These are phyloP conservation scores for Carex scoparia DNA, from an alignment of 176 grass and related monocot species.

Conservation along the genomic window DNA sequence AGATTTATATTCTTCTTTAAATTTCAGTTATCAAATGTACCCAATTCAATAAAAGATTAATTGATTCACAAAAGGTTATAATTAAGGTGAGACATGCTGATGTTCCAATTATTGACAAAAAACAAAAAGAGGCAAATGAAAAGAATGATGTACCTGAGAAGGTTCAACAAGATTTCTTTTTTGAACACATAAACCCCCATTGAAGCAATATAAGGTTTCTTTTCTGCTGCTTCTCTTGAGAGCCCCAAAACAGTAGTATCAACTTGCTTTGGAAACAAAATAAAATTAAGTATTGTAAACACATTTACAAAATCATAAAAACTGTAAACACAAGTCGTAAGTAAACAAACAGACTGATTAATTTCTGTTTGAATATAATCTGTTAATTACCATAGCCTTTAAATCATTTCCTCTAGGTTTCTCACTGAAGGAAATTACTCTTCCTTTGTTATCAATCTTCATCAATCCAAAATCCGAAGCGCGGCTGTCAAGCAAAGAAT, in stretches of 20 bases:
- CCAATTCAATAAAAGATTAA: neutral
- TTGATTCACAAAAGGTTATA: neutral
- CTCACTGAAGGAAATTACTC: slow-evolving; percentile 88
- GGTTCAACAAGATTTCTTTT: slow-evolving; percentile 91
- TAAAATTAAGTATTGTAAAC: neutral
- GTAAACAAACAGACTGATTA: neutral
- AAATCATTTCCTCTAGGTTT: slow-evolving; percentile 80
- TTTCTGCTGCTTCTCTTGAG: slow-evolving; percentile 56
- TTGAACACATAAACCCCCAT: slow-evolving; percentile 99
- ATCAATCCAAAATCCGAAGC: slow-evolving; percentile 98
- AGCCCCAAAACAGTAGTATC: slow-evolving; percentile 80
- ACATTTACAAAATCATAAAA: neutral
- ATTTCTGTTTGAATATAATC: neutral
- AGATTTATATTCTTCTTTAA: neutral
- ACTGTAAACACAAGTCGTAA: neutral
- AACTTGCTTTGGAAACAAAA: slow-evolving; percentile 55
- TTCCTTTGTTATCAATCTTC: slow-evolving; percentile 79
- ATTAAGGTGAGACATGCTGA: neutral
- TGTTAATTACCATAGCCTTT: slow-evolving; percentile 67
- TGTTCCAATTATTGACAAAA: neutral
- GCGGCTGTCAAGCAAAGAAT: slow-evolving; percentile 48
- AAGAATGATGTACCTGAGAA: slow-evolving; percentile 60
- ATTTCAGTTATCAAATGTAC: neutral
- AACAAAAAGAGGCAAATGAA: neutral
- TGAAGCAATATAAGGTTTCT: slow-evolving; percentile 92